These are phyloP conservation scores for Teratosphaeria gauchensis DNA, from an alignment of 2,329 filamentous ascomycete species.

Conservation along the genomic window DNA sequence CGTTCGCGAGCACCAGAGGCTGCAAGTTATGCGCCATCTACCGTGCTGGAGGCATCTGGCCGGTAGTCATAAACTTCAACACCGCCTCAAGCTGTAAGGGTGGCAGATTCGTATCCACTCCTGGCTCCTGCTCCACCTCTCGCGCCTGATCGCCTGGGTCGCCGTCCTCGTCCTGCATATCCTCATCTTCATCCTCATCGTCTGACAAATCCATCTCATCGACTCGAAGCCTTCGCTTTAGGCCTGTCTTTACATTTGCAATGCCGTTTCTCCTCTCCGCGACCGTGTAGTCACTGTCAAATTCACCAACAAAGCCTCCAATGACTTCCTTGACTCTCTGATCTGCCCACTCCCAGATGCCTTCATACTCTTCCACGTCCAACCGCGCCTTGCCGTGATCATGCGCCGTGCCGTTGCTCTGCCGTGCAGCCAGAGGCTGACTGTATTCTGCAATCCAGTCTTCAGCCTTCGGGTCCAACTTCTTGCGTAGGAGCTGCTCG, in stretches of 20 bases:
- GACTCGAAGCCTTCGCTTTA: constrained; percentile 45
- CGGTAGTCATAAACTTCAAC: constrained; percentile 3
- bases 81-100: constrained; percentile 34
- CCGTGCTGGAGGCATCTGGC: not conserved
- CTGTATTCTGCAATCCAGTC: constrained; percentile 52
- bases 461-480: constrained; percentile 69
- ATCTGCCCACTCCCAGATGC: constrained; percentile 51
- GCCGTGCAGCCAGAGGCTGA: constrained; percentile 2
- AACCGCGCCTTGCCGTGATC: constrained; percentile 29
- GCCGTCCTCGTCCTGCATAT: constrained; percentile 1
- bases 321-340: constrained; percentile 36
- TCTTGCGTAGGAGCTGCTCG: constrained; percentile 66
- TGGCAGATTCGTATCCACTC: constrained; percentile 16
- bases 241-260: constrained; percentile 62
- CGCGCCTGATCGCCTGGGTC: not conserved
- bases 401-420: constrained; percentile 28
- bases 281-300: constrained; percentile 58
- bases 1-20: no score
- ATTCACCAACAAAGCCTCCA: constrained; percentile 32
- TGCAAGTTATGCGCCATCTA: not conserved
- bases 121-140: constrained; percentile 1
- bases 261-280: constrained; percentile 59
- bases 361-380: constrained; percentile 42
- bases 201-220: constrained; percentile 41
- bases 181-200: constrained; percentile 30